A percentile compares a stretch with the other conserved stretches of the same genome.
Evolutionary conservation across 2,329 filamentous ascomycete species (phyloP).

Genomic region (Sclerotinia trifoliorum): DNA sequence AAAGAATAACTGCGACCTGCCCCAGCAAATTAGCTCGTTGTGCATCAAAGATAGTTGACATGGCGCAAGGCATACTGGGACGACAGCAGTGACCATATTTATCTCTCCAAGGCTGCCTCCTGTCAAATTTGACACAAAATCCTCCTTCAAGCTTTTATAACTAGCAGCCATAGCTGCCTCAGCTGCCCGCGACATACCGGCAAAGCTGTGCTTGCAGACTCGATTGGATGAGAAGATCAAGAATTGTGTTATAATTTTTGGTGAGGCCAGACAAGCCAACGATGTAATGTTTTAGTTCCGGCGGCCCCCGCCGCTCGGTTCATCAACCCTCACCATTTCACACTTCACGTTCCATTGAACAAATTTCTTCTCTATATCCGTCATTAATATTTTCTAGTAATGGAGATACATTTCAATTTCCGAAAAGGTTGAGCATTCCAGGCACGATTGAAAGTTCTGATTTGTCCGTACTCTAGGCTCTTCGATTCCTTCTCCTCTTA

Average conservation of each 20-base stretch:
- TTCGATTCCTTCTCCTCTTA: background rate
- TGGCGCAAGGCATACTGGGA: conserved; percentile 63
- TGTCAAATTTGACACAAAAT: conserved; percentile 87
- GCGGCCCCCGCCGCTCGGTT: conserved; percentile 4
- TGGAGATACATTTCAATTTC: background rate
- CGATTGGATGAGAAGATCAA: background rate
- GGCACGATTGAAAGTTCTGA: conserved; percentile 5
- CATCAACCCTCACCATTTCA: background rate
- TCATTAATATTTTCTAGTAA: background rate
- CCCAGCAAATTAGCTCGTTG: conserved; percentile 22
- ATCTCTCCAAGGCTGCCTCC: conserved; percentile 84
- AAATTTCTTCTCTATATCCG: background rate
- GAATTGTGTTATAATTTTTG: background rate
- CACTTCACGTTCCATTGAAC: background rate
- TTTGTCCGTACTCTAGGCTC: background rate
- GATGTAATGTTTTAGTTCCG: background rate
- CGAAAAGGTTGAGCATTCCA: background rate
- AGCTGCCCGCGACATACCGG: conserved; percentile 36
- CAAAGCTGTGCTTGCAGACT: background rate
- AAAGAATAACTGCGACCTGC: conserved; percentile 78
- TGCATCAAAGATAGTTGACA: conserved; percentile 25
- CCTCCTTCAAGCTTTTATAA: conserved; percentile 92
- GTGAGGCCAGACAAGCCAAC: conserved; percentile 10
- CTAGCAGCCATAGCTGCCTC: conserved; percentile 47
- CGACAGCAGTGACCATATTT: conserved; percentile 79